These are phyloP conservation scores for Aaosphaeria pasadenensis DNA, from an alignment of 2,329 filamentous ascomycete genomes.

Conservation along the genomic window DNA sequence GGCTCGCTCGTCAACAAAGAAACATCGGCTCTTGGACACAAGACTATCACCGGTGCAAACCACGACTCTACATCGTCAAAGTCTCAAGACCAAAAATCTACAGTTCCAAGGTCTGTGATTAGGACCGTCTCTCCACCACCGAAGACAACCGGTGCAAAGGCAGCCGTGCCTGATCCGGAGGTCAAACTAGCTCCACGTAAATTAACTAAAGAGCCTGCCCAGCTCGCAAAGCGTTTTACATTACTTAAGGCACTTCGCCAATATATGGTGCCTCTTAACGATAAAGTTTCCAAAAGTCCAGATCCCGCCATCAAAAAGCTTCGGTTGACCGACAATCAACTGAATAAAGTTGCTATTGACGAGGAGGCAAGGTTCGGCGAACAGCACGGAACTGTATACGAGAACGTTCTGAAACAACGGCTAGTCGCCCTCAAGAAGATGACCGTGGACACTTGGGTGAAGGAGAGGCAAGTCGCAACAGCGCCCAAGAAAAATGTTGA, in stretches of 20 bases:
- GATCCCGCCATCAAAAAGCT: conserved; percentile 53
- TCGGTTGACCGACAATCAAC: conserved; percentile 60
- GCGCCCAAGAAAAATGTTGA: conserved; percentile 1
- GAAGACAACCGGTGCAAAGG: conserved; percentile 10
- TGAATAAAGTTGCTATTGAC: conserved; percentile 68
- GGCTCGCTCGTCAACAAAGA: no score
- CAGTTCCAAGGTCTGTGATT: conserved; percentile 20
- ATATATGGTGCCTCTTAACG: conserved; percentile 66
- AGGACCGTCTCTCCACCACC: conserved; percentile 31
- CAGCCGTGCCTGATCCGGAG: conserved; percentile 40
- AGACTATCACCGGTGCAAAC: neutral
- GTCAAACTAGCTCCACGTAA: conserved; percentile 63
- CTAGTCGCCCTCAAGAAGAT: conserved; percentile 76
- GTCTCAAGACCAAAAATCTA: neutral
- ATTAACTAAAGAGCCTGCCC: conserved; percentile 51
- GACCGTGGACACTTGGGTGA: conserved; percentile 67
- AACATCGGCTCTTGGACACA: no score
- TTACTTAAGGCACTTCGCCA: conserved; percentile 61
- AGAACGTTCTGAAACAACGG: conserved; percentile 78
- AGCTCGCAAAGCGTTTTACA: conserved; percentile 28
- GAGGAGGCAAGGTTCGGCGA: conserved; percentile 74
- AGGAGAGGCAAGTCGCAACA: conserved; percentile 48
- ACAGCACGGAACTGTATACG: conserved; percentile 69
- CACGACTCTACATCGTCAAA: conserved; percentile 1
- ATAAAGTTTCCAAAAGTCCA: conserved; percentile 54